Percentiles rank a stretch among this genome's conserved stretches.
Conservation (phyloP, 2,329 filamentous ascomycete species). For the Seiridium cupressi region DNA sequence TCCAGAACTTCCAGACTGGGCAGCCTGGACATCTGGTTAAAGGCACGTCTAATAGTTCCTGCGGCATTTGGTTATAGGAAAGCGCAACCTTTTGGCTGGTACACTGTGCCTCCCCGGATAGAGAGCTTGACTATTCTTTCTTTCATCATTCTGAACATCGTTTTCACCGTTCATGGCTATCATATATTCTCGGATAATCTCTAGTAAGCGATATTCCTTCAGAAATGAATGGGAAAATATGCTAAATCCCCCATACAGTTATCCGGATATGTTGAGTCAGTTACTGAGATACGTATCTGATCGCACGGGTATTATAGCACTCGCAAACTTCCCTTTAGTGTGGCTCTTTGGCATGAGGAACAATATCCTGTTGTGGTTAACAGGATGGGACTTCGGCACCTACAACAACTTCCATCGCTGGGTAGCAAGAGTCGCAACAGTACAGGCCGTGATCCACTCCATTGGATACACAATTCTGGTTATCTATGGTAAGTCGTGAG, state of each 20-base stretch:
- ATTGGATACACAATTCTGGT: constrained; percentile 54
- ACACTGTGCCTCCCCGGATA: constrained; percentile 41
- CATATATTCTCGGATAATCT: constrained; percentile 34
- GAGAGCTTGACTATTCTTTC: constrained; percentile 37
- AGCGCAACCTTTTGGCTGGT: constrained; percentile 42
- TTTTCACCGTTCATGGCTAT: constrained; percentile 35
- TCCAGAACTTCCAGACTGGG: background rate
- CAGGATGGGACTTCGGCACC: constrained; percentile 66
- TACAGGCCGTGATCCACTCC: constrained; percentile 63
- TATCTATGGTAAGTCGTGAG: constrained; percentile 26
- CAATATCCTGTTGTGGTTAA: constrained; percentile 63
- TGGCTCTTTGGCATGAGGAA: constrained; percentile 69
- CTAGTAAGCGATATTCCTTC: constrained; percentile 30
- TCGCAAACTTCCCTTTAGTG: constrained; percentile 61
- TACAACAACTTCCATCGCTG: constrained; percentile 69
- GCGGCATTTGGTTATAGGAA: constrained; percentile 42
- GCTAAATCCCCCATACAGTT: constrained; percentile 24
- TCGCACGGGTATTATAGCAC: constrained; percentile 61
- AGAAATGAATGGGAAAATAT: background rate
- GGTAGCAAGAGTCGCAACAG: constrained; percentile 59
- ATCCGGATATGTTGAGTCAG: constrained; percentile 30
- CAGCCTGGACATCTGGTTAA: constrained; percentile 23
- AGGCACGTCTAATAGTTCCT: constrained; percentile 33
- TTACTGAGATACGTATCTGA: constrained; percentile 57
- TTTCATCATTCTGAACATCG: constrained; percentile 37